Evolutionary conservation across 78 protist species (phyloP), one percentile per base, ranked within the genome.

Genomic region (Dictyostelium citrinum): DNA sequence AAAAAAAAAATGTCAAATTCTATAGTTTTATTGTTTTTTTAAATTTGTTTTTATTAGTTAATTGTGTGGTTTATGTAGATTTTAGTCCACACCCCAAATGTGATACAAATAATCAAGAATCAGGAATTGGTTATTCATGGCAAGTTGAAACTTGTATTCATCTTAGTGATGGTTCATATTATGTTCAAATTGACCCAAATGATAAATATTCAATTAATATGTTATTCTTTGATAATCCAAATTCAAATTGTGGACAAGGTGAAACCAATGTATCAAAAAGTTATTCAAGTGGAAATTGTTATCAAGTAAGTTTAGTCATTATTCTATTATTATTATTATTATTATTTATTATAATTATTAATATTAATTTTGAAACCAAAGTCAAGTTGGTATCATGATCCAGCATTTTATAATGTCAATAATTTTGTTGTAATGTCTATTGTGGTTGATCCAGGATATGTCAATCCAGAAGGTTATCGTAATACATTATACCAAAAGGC

Each of bases 371-470:
- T 3, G 1, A 37, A 37, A 37, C 3, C 1, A 37, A 51, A 51
- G 61, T 14, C 61, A 17, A 9, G 1, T 3, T 68, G 43, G 45
- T 31, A 68, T 33, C 31, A 31, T 31, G 76, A 68, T 33, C 27
- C 45, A 31, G 2, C 41, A 9, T 82, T 51, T 82, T 82, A 82
- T 39, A 68, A 82, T 17, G 90, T 82, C 2, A 17, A 8, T 11
- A 45, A 82, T 27, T 68, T 39, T 82, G 90, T 78, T 0, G 39
- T 45, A 2, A 58, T 64, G 72, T 31, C 58, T 1, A 72, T 82
- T 29, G 90, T 82, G 7, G 81, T 16, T 24, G 72, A 82, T 46
- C 90, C 90, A 11, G 90, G 90, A 11, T 82, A 82, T 22, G 31
- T 68, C 14, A 77, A 35, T 0, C 39, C 14, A 45, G 55, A 82